These are phyloP conservation scores for Elymus sibiricus DNA, from an alignment of 176 grass and related monocot genomes.

Conservation along the genomic window DNA sequence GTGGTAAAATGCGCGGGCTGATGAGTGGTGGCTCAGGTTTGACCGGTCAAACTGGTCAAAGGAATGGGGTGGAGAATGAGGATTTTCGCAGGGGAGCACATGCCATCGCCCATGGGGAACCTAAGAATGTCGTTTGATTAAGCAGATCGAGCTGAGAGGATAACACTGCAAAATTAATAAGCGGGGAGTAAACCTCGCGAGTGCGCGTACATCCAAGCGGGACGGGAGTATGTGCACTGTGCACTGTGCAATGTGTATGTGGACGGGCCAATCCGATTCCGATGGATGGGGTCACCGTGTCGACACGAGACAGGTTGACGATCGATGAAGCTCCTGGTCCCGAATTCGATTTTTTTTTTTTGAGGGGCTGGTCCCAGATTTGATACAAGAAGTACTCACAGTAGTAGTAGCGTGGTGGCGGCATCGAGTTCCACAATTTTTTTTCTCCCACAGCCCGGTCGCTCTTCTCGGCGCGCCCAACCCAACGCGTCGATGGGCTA, in stretches of 20 bases:
- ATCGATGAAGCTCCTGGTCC: neutral
- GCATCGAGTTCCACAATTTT: neutral
- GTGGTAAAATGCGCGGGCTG: neutral
- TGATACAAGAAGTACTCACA: too few relatives aligned
- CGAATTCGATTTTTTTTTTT: neutral
- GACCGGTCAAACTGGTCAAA: conserved; percentile 43
- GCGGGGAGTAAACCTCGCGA: neutral
- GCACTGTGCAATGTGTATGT: neutral
- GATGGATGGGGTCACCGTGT: conserved; percentile 6
- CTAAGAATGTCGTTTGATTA: neutral
- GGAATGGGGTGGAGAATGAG: neutral
- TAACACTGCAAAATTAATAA: conserved; percentile 4
- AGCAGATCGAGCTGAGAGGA: conserved; percentile 29
- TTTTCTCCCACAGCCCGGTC: too few relatives aligned
- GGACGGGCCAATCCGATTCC: neutral
- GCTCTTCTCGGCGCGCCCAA: neutral
- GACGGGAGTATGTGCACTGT: neutral
- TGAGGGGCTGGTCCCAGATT: too few relatives aligned
- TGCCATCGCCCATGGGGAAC: conserved; percentile 21
- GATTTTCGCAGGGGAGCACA: conserved; percentile 1
- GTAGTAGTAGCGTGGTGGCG: neutral
- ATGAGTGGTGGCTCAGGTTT: conserved; percentile 14
- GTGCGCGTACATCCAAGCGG: neutral
- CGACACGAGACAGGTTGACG: conserved; percentile 14
- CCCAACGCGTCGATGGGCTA: conserved; percentile 24